Evolutionary conservation across 768 basidiomycete species (phyloP), one percentile per base, ranked within the genome.

Genomic region (Pulveroboletus sp.): DNA sequence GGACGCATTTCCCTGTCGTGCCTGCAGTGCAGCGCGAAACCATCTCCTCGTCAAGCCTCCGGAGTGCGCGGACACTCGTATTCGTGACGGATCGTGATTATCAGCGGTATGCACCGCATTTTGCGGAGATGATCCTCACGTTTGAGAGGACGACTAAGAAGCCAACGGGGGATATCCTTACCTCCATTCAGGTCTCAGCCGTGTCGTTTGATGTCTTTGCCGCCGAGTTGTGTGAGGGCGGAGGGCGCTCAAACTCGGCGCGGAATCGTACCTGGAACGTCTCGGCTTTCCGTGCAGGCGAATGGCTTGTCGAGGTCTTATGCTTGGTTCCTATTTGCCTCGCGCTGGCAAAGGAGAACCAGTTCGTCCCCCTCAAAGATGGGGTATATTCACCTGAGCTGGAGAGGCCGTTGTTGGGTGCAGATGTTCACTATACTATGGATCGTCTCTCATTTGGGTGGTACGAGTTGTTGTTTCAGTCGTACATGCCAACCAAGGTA

Each of bases 321-420:
- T 84, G 82, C 48, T 69, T 84, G n/a, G 81, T 84, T 47, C 82
- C 83, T 1, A 82, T 84, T 30, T 82, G 83, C 40, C 69, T 84
- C 26, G 83, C 81, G 0, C 66, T 84, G 18, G 76, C 80, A 6
- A 68, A 72, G 21, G 81, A 82, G 38, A 84, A 84, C 60, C 68
- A 80, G 4, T 83, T 84, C 50, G 51, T 84, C 28, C 82, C 82
- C 1, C 55, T 83, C 2, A 82, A 81, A 50, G 78, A 84, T 58
- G 79, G 79, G 0, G 69, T 81, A 1, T 69, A 66, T 30, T 82
- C 80, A 0, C 49, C 67, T 0, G 71, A 75, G 24, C 68, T 78
- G 15, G 82, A 84, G 52, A 73, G 71, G 46, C 70, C 74, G 1
- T 61, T 84, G 8, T 73, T 83, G 14, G 83, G 82, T 4, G 83